These are phyloP conservation scores for Populus pruinosa DNA, from an alignment of 345 rosid genomes.

Conservation along the genomic window DNA sequence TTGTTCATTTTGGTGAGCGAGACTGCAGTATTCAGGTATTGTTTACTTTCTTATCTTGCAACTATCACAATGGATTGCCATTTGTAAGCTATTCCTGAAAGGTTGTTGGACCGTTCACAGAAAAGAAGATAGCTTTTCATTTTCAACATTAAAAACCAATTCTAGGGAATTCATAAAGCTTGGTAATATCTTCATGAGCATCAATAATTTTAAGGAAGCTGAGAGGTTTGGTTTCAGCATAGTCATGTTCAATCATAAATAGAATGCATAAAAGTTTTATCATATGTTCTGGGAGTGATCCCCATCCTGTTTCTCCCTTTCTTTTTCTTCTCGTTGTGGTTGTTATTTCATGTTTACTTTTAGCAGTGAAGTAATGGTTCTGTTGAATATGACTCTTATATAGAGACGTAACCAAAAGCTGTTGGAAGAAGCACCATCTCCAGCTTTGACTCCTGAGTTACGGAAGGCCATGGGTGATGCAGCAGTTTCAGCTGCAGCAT, in stretches of 20 bases:
- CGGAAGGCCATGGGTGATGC: constrained; percentile 99
- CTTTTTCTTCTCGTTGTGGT: background rate
- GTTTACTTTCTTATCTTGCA: background rate
- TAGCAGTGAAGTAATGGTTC: constrained; percentile 8
- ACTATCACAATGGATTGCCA: background rate
- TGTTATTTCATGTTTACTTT: background rate
- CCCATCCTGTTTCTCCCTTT: background rate
- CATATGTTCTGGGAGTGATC: background rate
- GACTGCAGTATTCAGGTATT: constrained; percentile 99
- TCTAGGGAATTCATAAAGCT: background rate
- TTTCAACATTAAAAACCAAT: background rate
- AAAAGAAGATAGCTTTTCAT: background rate
- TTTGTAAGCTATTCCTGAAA: background rate
- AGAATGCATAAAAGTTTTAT: background rate
- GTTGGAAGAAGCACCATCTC: constrained; percentile 98
- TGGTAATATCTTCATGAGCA: background rate
- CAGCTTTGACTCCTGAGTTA: constrained; percentile 89
- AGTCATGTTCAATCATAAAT: background rate
- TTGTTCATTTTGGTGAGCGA: constrained; percentile 98
- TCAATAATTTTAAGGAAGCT: background rate
- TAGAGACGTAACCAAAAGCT: constrained; percentile 97
- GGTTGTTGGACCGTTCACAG: background rate
- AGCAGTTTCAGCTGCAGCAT: constrained; percentile 99
- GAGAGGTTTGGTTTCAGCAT: background rate
- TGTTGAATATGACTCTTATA: constrained; percentile 23